phyloP scores from a whole-genome alignment of 73 alveolate species.

The Urostyla sp. region DNA sequence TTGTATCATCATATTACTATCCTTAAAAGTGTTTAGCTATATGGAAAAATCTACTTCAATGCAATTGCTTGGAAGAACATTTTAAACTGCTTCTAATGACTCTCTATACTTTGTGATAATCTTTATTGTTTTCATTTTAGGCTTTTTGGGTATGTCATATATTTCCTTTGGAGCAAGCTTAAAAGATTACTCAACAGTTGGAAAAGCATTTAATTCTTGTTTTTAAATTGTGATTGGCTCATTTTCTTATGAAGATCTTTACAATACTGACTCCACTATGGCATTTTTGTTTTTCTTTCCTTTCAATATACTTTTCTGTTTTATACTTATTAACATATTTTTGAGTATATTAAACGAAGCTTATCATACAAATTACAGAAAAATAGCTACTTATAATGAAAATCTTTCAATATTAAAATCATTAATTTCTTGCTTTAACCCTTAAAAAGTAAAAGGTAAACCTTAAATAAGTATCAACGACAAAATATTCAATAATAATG shows the following conservation, averaged over 20 bases:
- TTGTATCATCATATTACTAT: slow-evolving; percentile 22
- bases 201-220: slow-evolving; percentile 62
- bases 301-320: slow-evolving; percentile 69
- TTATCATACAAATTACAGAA: slow-evolving; percentile 50
- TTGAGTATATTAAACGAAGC: slow-evolving; percentile 70
- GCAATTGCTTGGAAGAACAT: slow-evolving; percentile 55
- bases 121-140: slow-evolving; percentile 62
- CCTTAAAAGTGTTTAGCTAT: slow-evolving; percentile 40
- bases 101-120: slow-evolving; percentile 68
- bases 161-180: slow-evolving; percentile 70
- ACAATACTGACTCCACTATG: slow-evolving; percentile 56
- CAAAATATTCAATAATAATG: neutral
- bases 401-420: slow-evolving; percentile 20
- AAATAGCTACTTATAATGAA: slow-evolving; percentile 29
- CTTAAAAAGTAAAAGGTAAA: no score
- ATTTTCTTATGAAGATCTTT: slow-evolving; percentile 60
- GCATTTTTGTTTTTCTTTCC: slow-evolving; percentile 77
- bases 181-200: slow-evolving; percentile 48
- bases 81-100: slow-evolving; percentile 61
- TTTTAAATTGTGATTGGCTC: slow-evolving; percentile 80
- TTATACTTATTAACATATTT: slow-evolving; percentile 78
- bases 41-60: slow-evolving; percentile 54
- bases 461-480: no score
- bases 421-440: no score
- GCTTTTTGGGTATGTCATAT: slow-evolving; percentile 75